These are phyloP conservation scores for Hypericum perforatum DNA, from an alignment of 345 rosid genomes.

Conservation along the genomic window DNA sequence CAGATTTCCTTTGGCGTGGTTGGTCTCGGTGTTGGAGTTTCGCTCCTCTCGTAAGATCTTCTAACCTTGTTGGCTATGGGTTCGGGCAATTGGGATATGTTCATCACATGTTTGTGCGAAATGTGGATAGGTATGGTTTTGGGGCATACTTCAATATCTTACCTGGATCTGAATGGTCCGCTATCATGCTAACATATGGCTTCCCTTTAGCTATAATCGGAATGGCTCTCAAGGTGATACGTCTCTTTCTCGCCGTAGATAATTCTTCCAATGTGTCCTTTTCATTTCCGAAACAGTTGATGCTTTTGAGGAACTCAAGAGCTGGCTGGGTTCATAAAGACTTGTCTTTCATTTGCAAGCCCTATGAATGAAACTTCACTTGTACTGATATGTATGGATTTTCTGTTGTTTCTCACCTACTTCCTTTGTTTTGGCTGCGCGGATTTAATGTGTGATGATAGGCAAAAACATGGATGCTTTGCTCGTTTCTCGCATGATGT, in stretches of 20 bases:
- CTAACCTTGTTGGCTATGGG: not conserved
- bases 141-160: conserved; percentile 90
- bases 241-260: conserved; percentile 8
- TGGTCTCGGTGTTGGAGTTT: conserved; percentile 69
- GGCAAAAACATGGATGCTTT: no score
- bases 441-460: no score
- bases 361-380: no score
- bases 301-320: no score
- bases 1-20: conserved; percentile 91
- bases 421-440: no score
- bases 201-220: conserved; percentile 96
- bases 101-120: conserved; percentile 7
- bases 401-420: no score
- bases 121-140: conserved; percentile 63
- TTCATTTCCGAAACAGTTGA: no score
- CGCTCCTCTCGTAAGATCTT: conserved; percentile 69
- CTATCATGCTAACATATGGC: conserved; percentile 86
- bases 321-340: no score
- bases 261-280: no score
- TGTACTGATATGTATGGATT: no score
- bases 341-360: no score
- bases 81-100: conserved; percentile 6
- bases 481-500: no score
- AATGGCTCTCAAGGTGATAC: conserved; percentile 88
- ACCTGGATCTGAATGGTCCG: conserved; percentile 98